These are phyloP conservation scores for Exophiala viscosa DNA, from an alignment of 2,329 filamentous ascomycete species.

Conservation along the genomic window DNA sequence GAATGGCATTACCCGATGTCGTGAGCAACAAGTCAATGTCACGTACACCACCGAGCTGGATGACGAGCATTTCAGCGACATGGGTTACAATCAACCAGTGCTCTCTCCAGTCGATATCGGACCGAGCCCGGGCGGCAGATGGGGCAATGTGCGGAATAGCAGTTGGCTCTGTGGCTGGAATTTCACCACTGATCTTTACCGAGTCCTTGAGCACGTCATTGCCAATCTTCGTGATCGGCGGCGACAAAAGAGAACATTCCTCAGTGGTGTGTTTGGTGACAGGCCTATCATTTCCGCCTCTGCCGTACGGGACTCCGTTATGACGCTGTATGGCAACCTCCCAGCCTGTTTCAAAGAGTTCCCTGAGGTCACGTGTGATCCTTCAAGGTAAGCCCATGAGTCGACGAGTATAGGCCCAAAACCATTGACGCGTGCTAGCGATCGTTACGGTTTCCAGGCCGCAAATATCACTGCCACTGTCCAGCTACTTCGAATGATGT, in stretches of 20 bases:
- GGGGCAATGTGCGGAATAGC: slow-evolving; percentile 18
- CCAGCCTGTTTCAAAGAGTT: slow-evolving; percentile 24
- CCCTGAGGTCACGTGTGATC: slow-evolving; percentile 41
- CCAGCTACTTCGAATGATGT: slow-evolving; percentile 48
- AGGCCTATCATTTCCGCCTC: slow-evolving; percentile 6
- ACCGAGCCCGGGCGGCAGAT: slow-evolving; percentile 16
- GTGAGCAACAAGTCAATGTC: slow-evolving; percentile 47
- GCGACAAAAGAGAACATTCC: slow-evolving; percentile 13
- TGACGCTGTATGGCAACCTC: slow-evolving; percentile 20
- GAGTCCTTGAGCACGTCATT: slow-evolving; percentile 52
- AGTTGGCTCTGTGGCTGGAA: slow-evolving; percentile 57
- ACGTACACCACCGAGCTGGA: slow-evolving; percentile 48
- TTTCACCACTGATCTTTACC: slow-evolving; percentile 56
- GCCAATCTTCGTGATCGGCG: slow-evolving; percentile 16
- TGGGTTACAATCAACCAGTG: slow-evolving; percentile 28
- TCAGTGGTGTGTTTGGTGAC: slow-evolving; percentile 22
- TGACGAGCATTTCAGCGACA: slow-evolving; percentile 43
- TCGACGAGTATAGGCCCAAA: not conserved
- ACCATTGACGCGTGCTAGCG: slow-evolving; percentile 31
- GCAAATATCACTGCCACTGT: slow-evolving; percentile 50
- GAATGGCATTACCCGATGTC: slow-evolving; percentile 45
- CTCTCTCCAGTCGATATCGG: slow-evolving; percentile 15
- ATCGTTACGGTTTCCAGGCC: slow-evolving; percentile 48
- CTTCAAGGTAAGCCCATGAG: slow-evolving; percentile 8
- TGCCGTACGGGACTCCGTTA: slow-evolving; percentile 20